A percentile compares a stretch with the other conserved stretches of the same genome.
Evolutionary conservation across 768 basidiomycete species (phyloP).

Genomic region (Kondoa malvinella): DNA sequence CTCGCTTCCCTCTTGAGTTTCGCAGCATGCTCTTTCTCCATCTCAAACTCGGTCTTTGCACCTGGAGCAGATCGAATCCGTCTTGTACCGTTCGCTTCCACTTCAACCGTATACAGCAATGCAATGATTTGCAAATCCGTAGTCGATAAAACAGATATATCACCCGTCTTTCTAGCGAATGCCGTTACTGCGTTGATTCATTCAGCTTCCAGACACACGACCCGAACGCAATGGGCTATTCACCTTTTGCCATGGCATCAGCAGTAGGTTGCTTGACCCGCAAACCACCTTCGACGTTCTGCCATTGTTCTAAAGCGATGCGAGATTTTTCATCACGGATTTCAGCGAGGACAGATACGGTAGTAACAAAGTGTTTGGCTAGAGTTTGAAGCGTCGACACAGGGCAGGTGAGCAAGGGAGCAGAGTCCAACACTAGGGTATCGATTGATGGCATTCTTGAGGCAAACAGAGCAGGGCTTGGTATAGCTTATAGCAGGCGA

Average conservation of each 20-base stretch:
- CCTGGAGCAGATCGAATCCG: constrained; percentile 27
- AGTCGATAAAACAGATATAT: constrained; percentile 77
- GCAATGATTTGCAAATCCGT: constrained; percentile 83
- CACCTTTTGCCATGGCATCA: constrained; percentile 40
- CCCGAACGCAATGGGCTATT: background rate
- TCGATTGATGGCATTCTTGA: constrained; percentile 6
- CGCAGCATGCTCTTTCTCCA: constrained; percentile 7
- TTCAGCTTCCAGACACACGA: background rate
- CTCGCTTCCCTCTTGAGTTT: background rate
- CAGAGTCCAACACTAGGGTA: constrained; percentile 75
- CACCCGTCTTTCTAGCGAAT: constrained; percentile 87
- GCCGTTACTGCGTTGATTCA: constrained; percentile 48
- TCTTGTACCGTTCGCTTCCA: constrained; percentile 34
- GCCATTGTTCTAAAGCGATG: constrained; percentile 52
- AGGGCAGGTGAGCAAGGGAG: constrained; percentile 49
- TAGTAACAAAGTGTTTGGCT: constrained; percentile 67
- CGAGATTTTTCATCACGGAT: constrained; percentile 72
- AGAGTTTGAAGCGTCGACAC: constrained; percentile 59
- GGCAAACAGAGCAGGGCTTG: background rate
- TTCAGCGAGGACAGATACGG: constrained; percentile 77
- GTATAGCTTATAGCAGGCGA: background rate
- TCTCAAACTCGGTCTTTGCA: constrained; percentile 28
- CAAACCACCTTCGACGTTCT: constrained; percentile 37
- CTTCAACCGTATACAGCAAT: constrained; percentile 60
- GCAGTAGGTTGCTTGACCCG: constrained; percentile 28